Evolutionary conservation across 176 grass and related monocot genomes (phyloP).

Genomic region (Miscanthus lutarioriparius): DNA sequence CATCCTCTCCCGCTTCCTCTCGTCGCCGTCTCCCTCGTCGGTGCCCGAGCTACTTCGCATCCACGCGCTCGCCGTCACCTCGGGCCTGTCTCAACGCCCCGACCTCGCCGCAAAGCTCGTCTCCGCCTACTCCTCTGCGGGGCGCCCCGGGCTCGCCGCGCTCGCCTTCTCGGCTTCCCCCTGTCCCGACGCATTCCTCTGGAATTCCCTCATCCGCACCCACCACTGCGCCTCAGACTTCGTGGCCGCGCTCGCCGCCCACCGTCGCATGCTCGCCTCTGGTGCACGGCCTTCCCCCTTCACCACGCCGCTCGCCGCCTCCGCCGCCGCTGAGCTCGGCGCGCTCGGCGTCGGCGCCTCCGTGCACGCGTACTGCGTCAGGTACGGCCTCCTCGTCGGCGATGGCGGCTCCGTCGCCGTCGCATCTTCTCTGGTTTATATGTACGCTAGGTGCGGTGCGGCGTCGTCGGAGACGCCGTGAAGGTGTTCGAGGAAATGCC

Average conservation of each 20-base stretch:
- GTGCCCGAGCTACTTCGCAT: conserved; percentile 42
- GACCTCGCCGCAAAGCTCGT: conserved; percentile 73
- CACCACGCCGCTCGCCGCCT: conserved; percentile 59
- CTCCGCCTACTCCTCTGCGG: conserved; percentile 54
- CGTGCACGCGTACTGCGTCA: conserved; percentile 55
- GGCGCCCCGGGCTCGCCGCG: conserved; percentile 40
- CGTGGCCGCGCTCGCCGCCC: conserved; percentile 29
- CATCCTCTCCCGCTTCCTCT: conserved; percentile 40
- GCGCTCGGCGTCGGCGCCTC: conserved; percentile 40
- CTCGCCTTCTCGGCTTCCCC: conserved; percentile 45
- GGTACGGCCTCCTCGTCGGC: conserved; percentile 47
- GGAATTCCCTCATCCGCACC: conserved; percentile 65
- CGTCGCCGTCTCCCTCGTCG: conserved; percentile 20
- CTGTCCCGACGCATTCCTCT: conserved; percentile 62
- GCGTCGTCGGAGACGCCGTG: conserved; percentile 27
- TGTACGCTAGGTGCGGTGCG: conserved; percentile 65
- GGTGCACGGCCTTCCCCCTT: conserved; percentile 51
- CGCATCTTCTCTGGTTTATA: conserved; percentile 65
- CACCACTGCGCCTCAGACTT: conserved; percentile 51
- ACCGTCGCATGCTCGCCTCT: conserved; percentile 49
- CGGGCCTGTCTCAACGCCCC: conserved; percentile 51
- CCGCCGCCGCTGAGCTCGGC: conserved; percentile 60
- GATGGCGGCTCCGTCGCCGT: conserved; percentile 50
- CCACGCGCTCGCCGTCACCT: conserved; percentile 53
- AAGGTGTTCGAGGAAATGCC: conserved; percentile 76